A percentile compares a stretch with the other conserved stretches of the same genome.
Evolutionary conservation across 768 basidiomycete species (phyloP).

Genomic region (Mycena pura): DNA sequence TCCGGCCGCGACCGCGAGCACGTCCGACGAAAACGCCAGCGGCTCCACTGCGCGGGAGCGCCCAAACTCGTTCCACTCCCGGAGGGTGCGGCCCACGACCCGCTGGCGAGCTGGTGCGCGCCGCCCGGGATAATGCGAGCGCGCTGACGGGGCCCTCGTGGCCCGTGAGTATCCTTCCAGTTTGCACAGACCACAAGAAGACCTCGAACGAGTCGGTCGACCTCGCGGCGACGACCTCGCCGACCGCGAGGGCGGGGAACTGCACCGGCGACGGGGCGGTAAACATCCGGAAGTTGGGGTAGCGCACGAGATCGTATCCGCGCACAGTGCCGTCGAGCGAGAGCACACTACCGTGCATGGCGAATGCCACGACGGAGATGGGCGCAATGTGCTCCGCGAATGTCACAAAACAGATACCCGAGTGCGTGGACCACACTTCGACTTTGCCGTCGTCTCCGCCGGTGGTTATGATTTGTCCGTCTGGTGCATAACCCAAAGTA

Average conservation of each 20-base stretch:
- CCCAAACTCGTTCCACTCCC: conserved; percentile 92
- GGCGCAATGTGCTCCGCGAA: conserved; percentile 93
- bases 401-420: conserved; percentile 97
- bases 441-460: conserved; percentile 99
- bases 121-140: conserved; percentile 88
- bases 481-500: conserved; percentile 86
- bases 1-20: conserved; percentile 93
- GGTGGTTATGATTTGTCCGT: conserved; percentile 94
- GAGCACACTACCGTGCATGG: conserved; percentile 89
- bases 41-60: conserved; percentile 89
- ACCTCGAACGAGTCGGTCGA: conserved; percentile 97
- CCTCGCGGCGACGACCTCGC: conserved; percentile 96
- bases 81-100: conserved; percentile 91
- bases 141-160: conserved; percentile 92
- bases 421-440: conserved; percentile 96
- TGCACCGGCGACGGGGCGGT: conserved; percentile 98
- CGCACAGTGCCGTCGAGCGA: conserved; percentile 97
- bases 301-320: conserved; percentile 94
- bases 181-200: conserved; percentile 98
- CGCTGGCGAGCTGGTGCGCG: conserved; percentile 87
- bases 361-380: conserved; percentile 86
- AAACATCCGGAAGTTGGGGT: conserved; percentile 98
- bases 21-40: conserved; percentile 80
- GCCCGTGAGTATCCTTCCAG: conserved; percentile 91
- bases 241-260: conserved; percentile 94